These are phyloP conservation scores for Platanus orientalis DNA, from an alignment of 164 flowering plant genomes.

Conservation along the genomic window DNA sequence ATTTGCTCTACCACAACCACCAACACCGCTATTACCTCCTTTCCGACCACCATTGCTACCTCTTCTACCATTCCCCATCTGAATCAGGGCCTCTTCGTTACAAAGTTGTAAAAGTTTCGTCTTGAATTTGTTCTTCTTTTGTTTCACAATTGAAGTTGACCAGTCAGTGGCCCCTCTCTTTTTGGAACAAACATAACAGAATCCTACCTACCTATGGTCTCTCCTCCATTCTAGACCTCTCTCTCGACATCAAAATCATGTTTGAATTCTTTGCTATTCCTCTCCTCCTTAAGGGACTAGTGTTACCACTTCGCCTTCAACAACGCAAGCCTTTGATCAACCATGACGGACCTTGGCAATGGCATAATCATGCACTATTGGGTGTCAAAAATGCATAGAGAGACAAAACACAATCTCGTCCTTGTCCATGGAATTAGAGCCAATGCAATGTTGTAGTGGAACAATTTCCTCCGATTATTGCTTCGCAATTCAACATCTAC, in stretches of 20 bases:
- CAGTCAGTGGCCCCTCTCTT: too few relatives aligned
- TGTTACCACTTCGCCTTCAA: constrained; percentile 23
- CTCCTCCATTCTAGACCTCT: neutral
- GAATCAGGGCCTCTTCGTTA: too few relatives aligned
- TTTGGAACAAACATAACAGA: too few relatives aligned
- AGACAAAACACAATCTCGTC: constrained; percentile 21
- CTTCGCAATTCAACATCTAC: constrained; percentile 29
- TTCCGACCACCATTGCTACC: too few relatives aligned
- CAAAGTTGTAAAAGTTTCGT: too few relatives aligned
- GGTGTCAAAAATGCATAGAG: constrained; percentile 25
- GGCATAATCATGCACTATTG: constrained; percentile 39
- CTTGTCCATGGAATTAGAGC: constrained; percentile 44
- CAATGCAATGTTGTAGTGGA: constrained; percentile 46
- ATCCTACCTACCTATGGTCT: neutral
- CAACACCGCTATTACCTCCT: too few relatives aligned
- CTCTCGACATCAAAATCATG: neutral
- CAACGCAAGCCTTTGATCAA: constrained; percentile 25
- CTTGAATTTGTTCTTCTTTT: neutral
- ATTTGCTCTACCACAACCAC: too few relatives aligned
- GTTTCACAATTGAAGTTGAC: neutral
- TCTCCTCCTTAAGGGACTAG: constrained; percentile 14
- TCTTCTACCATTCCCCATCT: too few relatives aligned
- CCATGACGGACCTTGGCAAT: constrained; percentile 26
- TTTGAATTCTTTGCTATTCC: neutral
- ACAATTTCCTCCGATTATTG: constrained; percentile 24